Conservation (phyloP, 768 basidiomycete species). For the Thelephora ganbajun region DNA sequence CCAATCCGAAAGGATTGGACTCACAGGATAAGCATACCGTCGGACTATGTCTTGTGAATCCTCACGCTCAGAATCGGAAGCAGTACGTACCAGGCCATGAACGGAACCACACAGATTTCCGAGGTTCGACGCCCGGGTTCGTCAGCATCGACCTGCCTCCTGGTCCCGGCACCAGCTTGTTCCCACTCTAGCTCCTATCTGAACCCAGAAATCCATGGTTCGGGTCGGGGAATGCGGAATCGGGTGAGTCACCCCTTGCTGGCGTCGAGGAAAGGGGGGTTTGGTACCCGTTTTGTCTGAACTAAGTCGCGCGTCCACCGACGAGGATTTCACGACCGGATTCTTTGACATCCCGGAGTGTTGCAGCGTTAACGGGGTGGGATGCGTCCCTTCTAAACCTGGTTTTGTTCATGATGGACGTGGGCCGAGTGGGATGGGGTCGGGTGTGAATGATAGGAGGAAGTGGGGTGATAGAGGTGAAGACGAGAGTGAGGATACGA, state of each 20-base stretch:
- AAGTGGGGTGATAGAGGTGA: slow-evolving; percentile 7
- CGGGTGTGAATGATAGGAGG: slow-evolving; percentile 16
- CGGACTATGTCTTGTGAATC: no score
- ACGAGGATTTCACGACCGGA: slow-evolving; percentile 40
- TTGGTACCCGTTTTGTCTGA: slow-evolving; percentile 57
- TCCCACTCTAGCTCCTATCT: slow-evolving; percentile 25
- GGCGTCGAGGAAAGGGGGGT: slow-evolving; percentile 45
- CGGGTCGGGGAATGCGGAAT: no score
- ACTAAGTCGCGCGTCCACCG: slow-evolving; percentile 37
- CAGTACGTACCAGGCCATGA: slow-evolving; percentile 6
- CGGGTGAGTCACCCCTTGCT: slow-evolving; percentile 16
- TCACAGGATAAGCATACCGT: no score
- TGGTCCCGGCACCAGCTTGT: slow-evolving; percentile 11
- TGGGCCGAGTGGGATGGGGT: no score
- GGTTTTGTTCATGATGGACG: no score
- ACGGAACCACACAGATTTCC: slow-evolving; percentile 8
- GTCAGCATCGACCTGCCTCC: slow-evolving; percentile 9
- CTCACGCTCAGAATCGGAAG: no score
- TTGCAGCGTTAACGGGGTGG: slow-evolving; percentile 21
- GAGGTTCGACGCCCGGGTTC: slow-evolving; percentile 10
- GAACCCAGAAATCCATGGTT: no score
- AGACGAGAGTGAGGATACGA: slow-evolving; percentile 30
- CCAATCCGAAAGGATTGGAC: no score
- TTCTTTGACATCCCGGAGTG: slow-evolving; percentile 60
- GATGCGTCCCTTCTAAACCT: no score